Conservation (phyloP, 2,329 filamentous ascomycete genomes). For the Amesomyces nigricolor region DNA sequence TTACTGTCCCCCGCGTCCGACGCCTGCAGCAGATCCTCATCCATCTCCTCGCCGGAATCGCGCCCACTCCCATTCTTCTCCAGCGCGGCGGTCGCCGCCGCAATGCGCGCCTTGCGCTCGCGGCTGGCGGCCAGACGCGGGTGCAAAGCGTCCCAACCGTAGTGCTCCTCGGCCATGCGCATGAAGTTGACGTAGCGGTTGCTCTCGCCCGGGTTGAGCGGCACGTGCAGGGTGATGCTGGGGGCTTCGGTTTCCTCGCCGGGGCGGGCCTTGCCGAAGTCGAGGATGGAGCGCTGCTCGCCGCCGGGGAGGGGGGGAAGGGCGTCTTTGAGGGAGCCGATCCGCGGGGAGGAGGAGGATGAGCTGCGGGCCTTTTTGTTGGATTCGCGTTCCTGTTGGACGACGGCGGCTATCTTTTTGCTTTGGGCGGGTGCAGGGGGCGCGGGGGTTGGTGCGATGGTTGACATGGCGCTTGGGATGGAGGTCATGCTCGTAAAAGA, state of each 20-base stretch:
- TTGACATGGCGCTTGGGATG: constrained; percentile 24
- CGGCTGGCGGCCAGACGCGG: constrained; percentile 84
- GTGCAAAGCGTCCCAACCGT: constrained; percentile 90
- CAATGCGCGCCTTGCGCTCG: constrained; percentile 80
- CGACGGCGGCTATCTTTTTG: constrained; percentile 42
- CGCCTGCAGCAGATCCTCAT: constrained; percentile 59
- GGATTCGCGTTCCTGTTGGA: constrained; percentile 40
- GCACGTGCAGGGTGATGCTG: constrained; percentile 79
- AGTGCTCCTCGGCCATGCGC: constrained; percentile 84
- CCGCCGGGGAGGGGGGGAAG: constrained; percentile 32
- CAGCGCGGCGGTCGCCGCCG: constrained; percentile 77
- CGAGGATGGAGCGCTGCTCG: constrained; percentile 51
- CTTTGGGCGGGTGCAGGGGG: constrained; percentile 24
- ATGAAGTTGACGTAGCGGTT: constrained; percentile 96
- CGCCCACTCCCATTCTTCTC: constrained; percentile 66
- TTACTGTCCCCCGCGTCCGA: constrained; percentile 70
- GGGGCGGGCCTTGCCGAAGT: constrained; percentile 54
- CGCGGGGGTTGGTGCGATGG: constrained; percentile 22
- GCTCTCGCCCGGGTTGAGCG: constrained; percentile 64
- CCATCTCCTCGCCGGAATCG: constrained; percentile 77
- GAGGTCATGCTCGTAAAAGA: constrained; percentile 28
- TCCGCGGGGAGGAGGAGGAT: constrained; percentile 44
- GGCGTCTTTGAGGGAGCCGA: constrained; percentile 45
- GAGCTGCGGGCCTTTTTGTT: constrained; percentile 37
- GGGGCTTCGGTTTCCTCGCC: constrained; percentile 58